Conservation (phyloP, 257 asterid species). For the Ilex aquifolium region DNA sequence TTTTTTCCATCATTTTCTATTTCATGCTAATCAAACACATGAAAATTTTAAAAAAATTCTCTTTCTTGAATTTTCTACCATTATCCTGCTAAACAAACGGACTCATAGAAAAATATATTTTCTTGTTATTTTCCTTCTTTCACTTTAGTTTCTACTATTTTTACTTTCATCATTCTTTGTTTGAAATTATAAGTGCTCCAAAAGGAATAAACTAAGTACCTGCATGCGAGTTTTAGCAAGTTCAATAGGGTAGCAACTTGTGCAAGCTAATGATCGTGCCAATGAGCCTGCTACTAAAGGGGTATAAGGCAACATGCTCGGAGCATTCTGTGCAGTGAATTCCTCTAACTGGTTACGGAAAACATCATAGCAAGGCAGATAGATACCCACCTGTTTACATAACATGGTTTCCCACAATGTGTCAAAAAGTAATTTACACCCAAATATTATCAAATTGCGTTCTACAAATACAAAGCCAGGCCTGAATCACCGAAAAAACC, state of each 20-base stretch:
- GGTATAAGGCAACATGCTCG: constrained; percentile 53
- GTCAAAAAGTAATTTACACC: not conserved
- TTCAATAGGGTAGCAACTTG: constrained; percentile 92
- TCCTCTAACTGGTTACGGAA: constrained; percentile 66
- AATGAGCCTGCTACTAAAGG: constrained; percentile 85
- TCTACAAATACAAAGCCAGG: too few relatives aligned
- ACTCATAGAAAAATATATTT: too few relatives aligned
- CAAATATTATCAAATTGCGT: not conserved
- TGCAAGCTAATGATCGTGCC: constrained; percentile 90
- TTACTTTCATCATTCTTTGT: too few relatives aligned
- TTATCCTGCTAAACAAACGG: too few relatives aligned
- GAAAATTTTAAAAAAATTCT: too few relatives aligned
- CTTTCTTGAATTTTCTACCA: too few relatives aligned
- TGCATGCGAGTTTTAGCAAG: constrained; percentile 98
- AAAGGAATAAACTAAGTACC: constrained; percentile 32
- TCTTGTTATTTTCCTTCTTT: too few relatives aligned
- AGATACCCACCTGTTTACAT: constrained; percentile 74
- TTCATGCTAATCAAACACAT: too few relatives aligned
- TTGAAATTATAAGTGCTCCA: not conserved
- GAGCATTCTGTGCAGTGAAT: constrained; percentile 44
- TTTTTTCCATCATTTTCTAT: too few relatives aligned
- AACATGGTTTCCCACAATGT: not conserved
- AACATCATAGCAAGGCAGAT: constrained; percentile 85
- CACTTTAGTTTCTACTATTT: too few relatives aligned
- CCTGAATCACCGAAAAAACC: constrained; percentile 15